Evolutionary conservation across 495 filamentous ascomycete genomes (phyloP).

Genomic region (Hypoxylon intermedium): DNA sequence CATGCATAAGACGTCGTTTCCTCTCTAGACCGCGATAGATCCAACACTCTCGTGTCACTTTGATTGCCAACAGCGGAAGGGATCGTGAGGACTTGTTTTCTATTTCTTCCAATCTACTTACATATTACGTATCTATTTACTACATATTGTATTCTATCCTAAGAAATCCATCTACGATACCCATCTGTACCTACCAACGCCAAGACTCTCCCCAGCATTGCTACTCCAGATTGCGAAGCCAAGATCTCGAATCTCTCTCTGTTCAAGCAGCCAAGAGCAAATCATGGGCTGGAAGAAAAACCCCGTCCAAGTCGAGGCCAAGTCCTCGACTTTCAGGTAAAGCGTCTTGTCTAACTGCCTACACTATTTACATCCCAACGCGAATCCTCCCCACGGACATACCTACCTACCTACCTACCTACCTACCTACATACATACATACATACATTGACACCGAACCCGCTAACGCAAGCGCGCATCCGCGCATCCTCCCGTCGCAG

Average conservation of each 20-base stretch:
- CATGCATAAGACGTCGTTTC: not conserved
- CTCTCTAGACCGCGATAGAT: not conserved
- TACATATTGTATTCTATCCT: not conserved
- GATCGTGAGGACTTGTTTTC: not conserved
- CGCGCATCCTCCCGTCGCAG: slow-evolving; percentile 40
- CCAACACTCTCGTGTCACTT: not conserved
- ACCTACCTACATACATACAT: no score
- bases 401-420: no score
- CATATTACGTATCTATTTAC: no score
- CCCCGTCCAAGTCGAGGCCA: slow-evolving; percentile 22
- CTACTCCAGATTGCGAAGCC: no score
- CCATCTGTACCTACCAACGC: no score
- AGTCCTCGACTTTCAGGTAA: slow-evolving; percentile 33
- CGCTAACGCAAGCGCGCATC: slow-evolving; percentile 23
- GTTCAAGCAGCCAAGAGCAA: not conserved
- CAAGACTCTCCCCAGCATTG: no score
- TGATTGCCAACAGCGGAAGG: not conserved
- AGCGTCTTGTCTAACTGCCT: slow-evolving; percentile 4
- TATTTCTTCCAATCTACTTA: not conserved
- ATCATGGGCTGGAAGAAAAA: slow-evolving; percentile 32
- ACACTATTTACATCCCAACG: not conserved
- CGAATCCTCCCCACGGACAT: not conserved
- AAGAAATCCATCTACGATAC: not conserved
- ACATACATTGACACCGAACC: not conserved
- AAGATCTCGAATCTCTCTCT: no score